These are phyloP conservation scores for Akanthomyces muscarius DNA, from an alignment of 2,329 filamentous ascomycete species.

Conservation along the genomic window DNA sequence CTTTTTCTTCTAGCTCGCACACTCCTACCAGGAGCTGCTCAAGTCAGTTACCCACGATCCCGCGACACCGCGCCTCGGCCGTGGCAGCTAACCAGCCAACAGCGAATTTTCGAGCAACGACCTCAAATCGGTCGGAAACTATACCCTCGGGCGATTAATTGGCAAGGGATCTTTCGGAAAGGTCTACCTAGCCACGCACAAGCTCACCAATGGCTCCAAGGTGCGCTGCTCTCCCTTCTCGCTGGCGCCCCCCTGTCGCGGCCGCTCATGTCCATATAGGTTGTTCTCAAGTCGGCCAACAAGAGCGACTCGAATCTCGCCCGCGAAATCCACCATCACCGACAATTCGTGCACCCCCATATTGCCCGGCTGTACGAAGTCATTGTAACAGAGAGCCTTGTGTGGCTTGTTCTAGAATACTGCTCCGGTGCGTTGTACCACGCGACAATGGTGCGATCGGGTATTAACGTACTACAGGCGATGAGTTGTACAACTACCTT, in stretches of 20 bases:
- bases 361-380: constrained; percentile 97
- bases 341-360: constrained; percentile 95
- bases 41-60: constrained; percentile 59
- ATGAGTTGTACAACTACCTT: constrained; percentile 96
- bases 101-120: constrained; percentile 95
- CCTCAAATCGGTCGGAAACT: constrained; percentile 89
- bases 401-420: constrained; percentile 96
- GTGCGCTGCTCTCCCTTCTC: constrained; percentile 43
- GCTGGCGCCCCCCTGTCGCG: neutral
- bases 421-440: constrained; percentile 65
- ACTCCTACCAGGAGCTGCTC: constrained; percentile 93
- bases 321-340: constrained; percentile 96
- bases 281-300: constrained; percentile 96
- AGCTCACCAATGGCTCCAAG: constrained; percentile 98
- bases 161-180: constrained; percentile 98
- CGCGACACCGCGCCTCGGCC: constrained; percentile 17
- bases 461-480: constrained; percentile 52
- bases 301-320: constrained; percentile 95
- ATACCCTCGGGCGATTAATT: constrained; percentile 84
- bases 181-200: constrained; percentile 93
- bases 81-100: constrained; percentile 19
- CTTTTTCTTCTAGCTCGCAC: constrained; percentile 68
- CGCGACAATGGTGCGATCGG: neutral
- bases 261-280: constrained; percentile 47
- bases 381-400: constrained; percentile 89